Conservation (phyloP, 148 eudicot species). For the Pharnaceum exiguum region DNA sequence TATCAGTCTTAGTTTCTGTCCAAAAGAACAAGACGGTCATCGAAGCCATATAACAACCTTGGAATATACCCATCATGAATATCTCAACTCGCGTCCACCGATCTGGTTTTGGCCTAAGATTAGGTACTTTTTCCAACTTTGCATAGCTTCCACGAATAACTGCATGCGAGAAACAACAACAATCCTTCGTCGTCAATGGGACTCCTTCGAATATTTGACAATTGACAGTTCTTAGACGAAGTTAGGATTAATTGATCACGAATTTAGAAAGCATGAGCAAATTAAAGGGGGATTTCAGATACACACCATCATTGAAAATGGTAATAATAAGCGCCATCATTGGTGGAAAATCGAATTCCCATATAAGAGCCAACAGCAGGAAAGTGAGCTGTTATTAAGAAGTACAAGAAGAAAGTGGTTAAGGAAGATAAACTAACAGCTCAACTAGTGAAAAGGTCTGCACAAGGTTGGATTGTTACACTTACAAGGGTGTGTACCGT, state of each 20-base stretch:
- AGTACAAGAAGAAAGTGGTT: not conserved
- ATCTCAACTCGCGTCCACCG: conserved; percentile 48
- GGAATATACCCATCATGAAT: conserved; percentile 40
- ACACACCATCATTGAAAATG: conserved; percentile 45
- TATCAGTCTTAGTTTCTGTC: conserved; percentile 43
- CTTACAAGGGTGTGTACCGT: too few relatives aligned
- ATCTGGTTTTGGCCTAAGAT: conserved; percentile 47
- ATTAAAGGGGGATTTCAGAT: not conserved
- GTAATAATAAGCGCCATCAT: conserved; percentile 60
- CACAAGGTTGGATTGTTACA: too few relatives aligned
- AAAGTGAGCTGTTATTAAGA: conserved; percentile 53
- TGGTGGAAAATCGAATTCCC: conserved; percentile 50
- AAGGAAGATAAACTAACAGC: not conserved
- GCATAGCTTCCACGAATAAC: too few relatives aligned
- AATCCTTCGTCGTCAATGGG: too few relatives aligned
- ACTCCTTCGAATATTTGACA: too few relatives aligned
- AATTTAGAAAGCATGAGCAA: not conserved
- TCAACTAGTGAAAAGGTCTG: too few relatives aligned
- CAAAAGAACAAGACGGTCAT: conserved; percentile 47
- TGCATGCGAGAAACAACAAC: too few relatives aligned
- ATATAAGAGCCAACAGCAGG: conserved; percentile 47
- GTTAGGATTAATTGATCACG: not conserved
- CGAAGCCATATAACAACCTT: conserved; percentile 46
- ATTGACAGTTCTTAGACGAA: too few relatives aligned
- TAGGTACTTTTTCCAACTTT: too few relatives aligned